phyloP scores from a whole-genome alignment of 768 basidiomycete species.

The Lentinus tigrinus region DNA sequence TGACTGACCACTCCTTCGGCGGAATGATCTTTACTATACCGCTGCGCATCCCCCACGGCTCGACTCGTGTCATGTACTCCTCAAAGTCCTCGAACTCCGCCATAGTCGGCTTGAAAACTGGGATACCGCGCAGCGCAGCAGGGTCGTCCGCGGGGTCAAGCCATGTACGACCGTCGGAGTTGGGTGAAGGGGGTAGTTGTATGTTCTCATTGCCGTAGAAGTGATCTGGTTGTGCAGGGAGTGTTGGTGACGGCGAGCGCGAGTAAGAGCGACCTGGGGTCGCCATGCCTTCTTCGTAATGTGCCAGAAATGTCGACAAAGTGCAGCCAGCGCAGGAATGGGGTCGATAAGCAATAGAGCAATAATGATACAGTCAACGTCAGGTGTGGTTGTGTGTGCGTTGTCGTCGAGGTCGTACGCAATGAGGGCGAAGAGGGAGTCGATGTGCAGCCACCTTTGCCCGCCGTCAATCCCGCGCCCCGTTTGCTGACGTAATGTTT shows the following conservation, averaged over 20 bases:
- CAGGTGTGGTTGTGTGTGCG: not conserved
- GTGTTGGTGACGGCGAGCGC: slow-evolving; percentile 44
- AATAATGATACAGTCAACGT: no score
- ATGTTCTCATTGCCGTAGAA: slow-evolving; percentile 64
- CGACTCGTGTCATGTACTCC: slow-evolving; percentile 80
- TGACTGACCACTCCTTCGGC: slow-evolving; percentile 84
- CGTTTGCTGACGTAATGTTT: no score
- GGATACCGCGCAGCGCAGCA: slow-evolving; percentile 83
- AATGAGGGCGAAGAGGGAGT: not conserved
- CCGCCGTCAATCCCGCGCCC: not conserved
- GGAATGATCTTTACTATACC: slow-evolving; percentile 98
- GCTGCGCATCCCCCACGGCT: slow-evolving; percentile 86
- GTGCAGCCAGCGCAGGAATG: no score
- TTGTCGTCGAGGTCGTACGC: not conserved
- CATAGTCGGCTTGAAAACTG: slow-evolving; percentile 94
- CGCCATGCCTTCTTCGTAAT: no score
- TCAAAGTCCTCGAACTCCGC: slow-evolving; percentile 93
- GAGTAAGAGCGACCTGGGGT: slow-evolving; percentile 39
- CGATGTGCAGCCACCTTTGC: not conserved
- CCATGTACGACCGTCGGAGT: slow-evolving; percentile 63
- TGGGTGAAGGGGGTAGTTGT: slow-evolving; percentile 54
- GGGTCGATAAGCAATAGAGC: no score
- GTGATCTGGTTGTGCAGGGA: slow-evolving; percentile 73
- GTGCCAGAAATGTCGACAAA: no score
- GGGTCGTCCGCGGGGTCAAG: slow-evolving; percentile 81